Conservation (phyloP, 2,329 filamentous ascomycete species). For the Aspergillus neotritici region DNA sequence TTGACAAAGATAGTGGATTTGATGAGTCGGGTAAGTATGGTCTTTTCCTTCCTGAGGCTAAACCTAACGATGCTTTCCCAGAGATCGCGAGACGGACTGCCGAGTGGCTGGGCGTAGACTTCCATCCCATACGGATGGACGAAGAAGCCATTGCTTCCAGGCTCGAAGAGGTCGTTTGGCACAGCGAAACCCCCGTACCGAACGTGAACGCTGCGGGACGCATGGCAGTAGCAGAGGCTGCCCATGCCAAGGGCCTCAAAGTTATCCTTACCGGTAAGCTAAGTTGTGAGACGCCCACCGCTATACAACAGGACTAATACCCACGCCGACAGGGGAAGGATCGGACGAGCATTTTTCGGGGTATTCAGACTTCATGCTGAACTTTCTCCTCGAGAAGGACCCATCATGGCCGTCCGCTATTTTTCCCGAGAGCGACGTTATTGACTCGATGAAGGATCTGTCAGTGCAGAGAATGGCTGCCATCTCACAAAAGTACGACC, state of each 20-base stretch:
- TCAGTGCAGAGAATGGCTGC: conserved; percentile 8
- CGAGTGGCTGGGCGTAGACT: conserved; percentile 44
- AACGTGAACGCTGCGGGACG: conserved; percentile 52
- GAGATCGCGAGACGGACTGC: conserved; percentile 45
- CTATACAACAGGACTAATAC: neutral
- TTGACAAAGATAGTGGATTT: conserved; percentile 45
- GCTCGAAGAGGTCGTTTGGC: conserved; percentile 44
- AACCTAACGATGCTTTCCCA: conserved; percentile 4
- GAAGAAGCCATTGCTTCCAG: conserved; percentile 40
- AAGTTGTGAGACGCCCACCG: neutral
- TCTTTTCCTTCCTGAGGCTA: neutral
- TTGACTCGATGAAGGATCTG: too few species aligned
- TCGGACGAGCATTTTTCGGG: conserved; percentile 53
- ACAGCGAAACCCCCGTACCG: conserved; percentile 41
- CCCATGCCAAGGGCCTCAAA: conserved; percentile 45
- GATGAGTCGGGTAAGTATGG: conserved; percentile 44
- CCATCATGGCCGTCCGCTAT: conserved; percentile 26
- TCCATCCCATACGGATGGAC: conserved; percentile 40
- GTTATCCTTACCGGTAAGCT: conserved; percentile 47
- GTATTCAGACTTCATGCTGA: conserved; percentile 44
- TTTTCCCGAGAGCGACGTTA: too few species aligned
- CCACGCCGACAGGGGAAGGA: conserved; percentile 37
- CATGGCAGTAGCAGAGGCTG: conserved; percentile 45
- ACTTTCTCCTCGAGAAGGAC: conserved; percentile 49
- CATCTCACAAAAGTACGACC: conserved; percentile 1